Conservation (phyloP, 306 rosid genomes). For the Ochetophila trinervis region DNA sequence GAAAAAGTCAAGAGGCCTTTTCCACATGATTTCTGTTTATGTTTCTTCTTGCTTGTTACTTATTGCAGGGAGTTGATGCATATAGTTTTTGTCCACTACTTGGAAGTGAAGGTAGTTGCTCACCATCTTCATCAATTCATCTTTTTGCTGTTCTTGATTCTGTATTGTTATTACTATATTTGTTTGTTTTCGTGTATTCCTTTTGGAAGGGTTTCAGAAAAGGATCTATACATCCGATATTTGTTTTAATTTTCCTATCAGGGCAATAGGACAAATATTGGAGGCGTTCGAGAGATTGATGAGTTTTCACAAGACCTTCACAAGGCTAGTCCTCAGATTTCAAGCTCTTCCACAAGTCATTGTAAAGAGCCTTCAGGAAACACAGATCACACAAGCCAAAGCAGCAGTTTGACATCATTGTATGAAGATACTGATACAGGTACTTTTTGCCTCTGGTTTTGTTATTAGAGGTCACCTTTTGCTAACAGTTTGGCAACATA, state of each 20-base stretch:
- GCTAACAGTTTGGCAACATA: constrained; percentile 13
- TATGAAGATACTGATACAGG: constrained; percentile 92
- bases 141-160: constrained; percentile 5
- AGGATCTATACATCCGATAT: background rate
- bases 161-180: constrained; percentile 11
- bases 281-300: constrained; percentile 53
- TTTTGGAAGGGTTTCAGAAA: background rate
- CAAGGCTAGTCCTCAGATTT: constrained; percentile 44
- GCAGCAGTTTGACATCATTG: constrained; percentile 54
- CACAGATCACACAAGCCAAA: constrained; percentile 66
- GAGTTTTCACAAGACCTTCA: constrained; percentile 50
- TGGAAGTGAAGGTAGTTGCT: constrained; percentile 78
- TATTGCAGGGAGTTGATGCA: constrained; percentile 82
- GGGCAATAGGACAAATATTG: constrained; percentile 72
- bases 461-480: constrained; percentile 20
- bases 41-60: constrained; percentile 25
- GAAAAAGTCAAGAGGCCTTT: background rate
- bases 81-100: constrained; percentile 91
- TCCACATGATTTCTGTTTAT: constrained; percentile 12
- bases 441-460: constrained; percentile 33
- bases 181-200: background rate
- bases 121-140: background rate
- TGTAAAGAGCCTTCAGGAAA: constrained; percentile 52
- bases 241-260: constrained; percentile 25
- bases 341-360: constrained; percentile 45